Base-by-base conservation (phyloP, 306 rosid species). In the Vigna mungo region DNA sequence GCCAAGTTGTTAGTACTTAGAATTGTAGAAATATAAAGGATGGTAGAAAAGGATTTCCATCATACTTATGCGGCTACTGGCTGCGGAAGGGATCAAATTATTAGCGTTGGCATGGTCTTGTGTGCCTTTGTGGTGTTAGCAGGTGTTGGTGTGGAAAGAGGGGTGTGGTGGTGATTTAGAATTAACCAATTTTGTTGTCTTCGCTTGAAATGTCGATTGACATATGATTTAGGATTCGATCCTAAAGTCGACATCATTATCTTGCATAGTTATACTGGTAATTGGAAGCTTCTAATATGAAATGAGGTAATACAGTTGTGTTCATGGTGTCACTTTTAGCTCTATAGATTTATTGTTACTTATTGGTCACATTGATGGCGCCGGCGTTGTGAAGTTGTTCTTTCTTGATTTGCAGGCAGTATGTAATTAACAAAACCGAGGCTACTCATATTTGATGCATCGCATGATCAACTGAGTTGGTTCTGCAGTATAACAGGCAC, bases 321-420 rank as follows among this genome's bases (percentile, higher is more conserved):
- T 14, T 18, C 63, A 17, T 37, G 53, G 51, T 43, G 34, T 64
- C 48, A 15, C 54, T 64, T 75, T 56, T 63, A 78, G 72, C 70
- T 14, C 70, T n/a, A 62, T 66, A 23, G 72, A 39, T 71, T 72
- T 81, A 47, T 82, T 77, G 68, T 80, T 30, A 82, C 83, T 77
- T 47, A 4, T 79, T 6, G 4, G 27, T 70, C 77, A 39, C 36
- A 44, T 62, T 18, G 41, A 41, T 47, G 34, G 15, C 60, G 41
- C 52, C 58, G 61, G 68, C 30, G 3, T 67, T 81, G 44, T 85
- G 72, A 76, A 67, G 14, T 66, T 44, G 61, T 55, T 84, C 20
- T 39, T 84, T 64, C 63, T 62, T 85, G 62, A 34, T 79, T 82
- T 84, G 61, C 90, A 92, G 97, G 92, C 88, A 47, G 89, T 90